A percentile compares a stretch with the other conserved stretches of the same genome.
These are phyloP conservation scores for Coemansia sp. DNA, from an alignment of 192 early-diverging fungal genomes.

Conservation along the genomic window DNA sequence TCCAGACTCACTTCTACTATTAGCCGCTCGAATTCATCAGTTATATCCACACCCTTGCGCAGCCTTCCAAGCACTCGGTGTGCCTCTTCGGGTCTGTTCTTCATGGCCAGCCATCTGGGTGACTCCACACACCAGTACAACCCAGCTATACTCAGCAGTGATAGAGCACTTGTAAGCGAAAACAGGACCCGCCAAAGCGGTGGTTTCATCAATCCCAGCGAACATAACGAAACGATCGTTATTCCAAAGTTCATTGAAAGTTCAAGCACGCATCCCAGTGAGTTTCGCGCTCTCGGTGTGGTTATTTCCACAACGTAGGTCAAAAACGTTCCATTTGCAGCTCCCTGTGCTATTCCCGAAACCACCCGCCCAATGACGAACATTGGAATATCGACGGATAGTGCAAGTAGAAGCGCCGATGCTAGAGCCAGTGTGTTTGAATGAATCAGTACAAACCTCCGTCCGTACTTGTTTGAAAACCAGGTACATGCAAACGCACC, in stretches of 20 bases:
- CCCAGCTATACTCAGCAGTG: slow-evolving; percentile 47
- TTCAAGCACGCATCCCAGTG: slow-evolving; percentile 69
- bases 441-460: slow-evolving; percentile 62
- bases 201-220: too few relatives aligned
- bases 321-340: slow-evolving; percentile 55
- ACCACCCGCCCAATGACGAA: slow-evolving; percentile 66
- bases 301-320: slow-evolving; percentile 78
- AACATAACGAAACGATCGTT: slow-evolving; percentile 60
- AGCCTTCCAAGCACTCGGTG: slow-evolving; percentile 52
- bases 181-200: slow-evolving; percentile 75
- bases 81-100: slow-evolving; percentile 57
- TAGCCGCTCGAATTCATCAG: slow-evolving; percentile 61
- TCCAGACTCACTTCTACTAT: too few relatives aligned
- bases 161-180: slow-evolving; percentile 58
- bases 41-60: slow-evolving; percentile 53
- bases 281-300: slow-evolving; percentile 64
- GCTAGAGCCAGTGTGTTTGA: too few relatives aligned
- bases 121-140: slow-evolving; percentile 71
- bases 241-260: slow-evolving; percentile 72
- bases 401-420: too few relatives aligned
- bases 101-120: slow-evolving; percentile 65
- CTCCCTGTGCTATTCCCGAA: slow-evolving; percentile 68
- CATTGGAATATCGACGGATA: slow-evolving; percentile 58
- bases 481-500: too few relatives aligned
- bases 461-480: slow-evolving; percentile 62